These are phyloP conservation scores for Moesziomyces antarcticus DNA, from an alignment of 1,284 basidiomycete genomes.

Conservation along the genomic window DNA sequence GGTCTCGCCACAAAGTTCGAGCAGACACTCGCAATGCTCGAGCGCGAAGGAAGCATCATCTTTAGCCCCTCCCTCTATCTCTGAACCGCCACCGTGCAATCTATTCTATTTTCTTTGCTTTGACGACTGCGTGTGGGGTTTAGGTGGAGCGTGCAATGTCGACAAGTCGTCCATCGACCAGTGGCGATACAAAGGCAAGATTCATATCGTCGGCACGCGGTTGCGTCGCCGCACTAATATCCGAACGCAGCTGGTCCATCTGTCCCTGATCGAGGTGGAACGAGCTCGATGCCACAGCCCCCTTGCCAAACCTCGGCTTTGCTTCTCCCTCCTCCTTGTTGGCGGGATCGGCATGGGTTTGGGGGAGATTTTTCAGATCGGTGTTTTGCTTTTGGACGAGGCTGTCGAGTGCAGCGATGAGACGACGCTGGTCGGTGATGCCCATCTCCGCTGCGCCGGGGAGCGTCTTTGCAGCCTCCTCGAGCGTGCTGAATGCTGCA, in stretches of 20 bases:
- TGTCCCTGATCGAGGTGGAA: conserved; percentile 29
- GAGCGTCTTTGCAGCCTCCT: conserved; percentile 18
- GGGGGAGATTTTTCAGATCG: conserved; percentile 1
- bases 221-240: conserved; percentile 17
- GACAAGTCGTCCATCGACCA: conserved; percentile 55
- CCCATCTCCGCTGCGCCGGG: conserved; percentile 31
- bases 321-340: neutral
- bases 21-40: conserved; percentile 54
- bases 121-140: neutral
- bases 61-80: conserved; percentile 59
- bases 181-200: conserved; percentile 54
- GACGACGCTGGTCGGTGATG: conserved; percentile 14
- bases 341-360: neutral
- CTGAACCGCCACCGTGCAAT: neutral
- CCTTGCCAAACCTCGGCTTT: conserved; percentile 15
- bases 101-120: neutral
- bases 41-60: conserved; percentile 65
- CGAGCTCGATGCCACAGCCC: conserved; percentile 12
- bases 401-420: conserved; percentile 13
- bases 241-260: conserved; percentile 23
- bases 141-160: conserved; percentile 39
- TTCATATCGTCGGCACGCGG: conserved; percentile 27
- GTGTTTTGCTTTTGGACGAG: conserved; percentile 10
- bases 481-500: conserved; percentile 10
- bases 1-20: conserved; percentile 76